A percentile compares a stretch with the other conserved stretches of the same genome.
Evolutionary conservation across 1,284 basidiomycete species (phyloP).

Genomic region (Golubevia pallescens): DNA sequence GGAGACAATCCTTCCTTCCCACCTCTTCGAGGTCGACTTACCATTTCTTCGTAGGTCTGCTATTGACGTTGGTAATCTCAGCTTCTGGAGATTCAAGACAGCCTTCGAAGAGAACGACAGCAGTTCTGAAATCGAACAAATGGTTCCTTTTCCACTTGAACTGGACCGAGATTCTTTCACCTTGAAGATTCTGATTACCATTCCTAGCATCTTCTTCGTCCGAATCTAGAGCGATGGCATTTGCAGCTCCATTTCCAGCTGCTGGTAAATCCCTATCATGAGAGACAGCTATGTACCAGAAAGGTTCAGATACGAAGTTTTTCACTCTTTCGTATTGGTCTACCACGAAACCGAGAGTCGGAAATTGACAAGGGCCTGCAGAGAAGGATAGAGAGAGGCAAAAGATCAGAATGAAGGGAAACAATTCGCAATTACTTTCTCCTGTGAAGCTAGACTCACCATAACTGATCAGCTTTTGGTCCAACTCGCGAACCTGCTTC

Average conservation of each 20-base stretch:
- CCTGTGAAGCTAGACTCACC: slow-evolving; percentile 12
- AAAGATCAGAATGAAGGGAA: not conserved
- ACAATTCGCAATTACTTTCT: not conserved
- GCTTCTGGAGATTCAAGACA: slow-evolving; percentile 37
- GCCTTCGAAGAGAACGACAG: slow-evolving; percentile 30
- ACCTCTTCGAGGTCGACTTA: not conserved
- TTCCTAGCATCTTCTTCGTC: not conserved
- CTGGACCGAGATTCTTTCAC: slow-evolving; percentile 18
- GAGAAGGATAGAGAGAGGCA: not conserved
- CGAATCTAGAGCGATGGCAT: slow-evolving; percentile 1
- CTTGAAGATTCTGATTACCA: not conserved
- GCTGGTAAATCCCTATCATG: slow-evolving; percentile 4
- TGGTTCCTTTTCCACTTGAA: slow-evolving; percentile 58
- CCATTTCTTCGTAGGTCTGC: slow-evolving; percentile 52
- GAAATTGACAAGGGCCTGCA: slow-evolving; percentile 56
- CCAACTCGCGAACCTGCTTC: slow-evolving; percentile 30
- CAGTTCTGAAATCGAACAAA: slow-evolving; percentile 45
- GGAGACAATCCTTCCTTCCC: not conserved
- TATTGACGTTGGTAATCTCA: slow-evolving; percentile 24
- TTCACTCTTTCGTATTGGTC: slow-evolving; percentile 57
- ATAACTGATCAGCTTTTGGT: slow-evolving; percentile 51
- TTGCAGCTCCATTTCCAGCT: slow-evolving; percentile 4
- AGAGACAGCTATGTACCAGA: slow-evolving; percentile 44
- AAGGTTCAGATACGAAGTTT: slow-evolving; percentile 52
- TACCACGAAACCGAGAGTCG: slow-evolving; percentile 60